Base-by-base conservation (phyloP, 129 eudicot genomes). In the Gnaphalium uliginosum region DNA sequence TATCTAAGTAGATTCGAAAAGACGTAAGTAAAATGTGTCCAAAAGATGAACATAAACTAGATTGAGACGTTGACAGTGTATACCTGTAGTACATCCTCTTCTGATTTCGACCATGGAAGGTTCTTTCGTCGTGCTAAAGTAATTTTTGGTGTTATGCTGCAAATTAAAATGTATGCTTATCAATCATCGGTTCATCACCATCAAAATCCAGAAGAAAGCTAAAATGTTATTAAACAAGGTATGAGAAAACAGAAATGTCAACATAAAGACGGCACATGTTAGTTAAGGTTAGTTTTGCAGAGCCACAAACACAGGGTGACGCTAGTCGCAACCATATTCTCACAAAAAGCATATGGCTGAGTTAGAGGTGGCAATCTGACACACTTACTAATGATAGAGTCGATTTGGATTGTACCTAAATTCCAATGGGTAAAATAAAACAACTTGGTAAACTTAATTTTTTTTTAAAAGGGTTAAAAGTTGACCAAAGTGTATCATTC, bases 41-140 rank as follows among this genome's bases (percentile, higher is more conserved):
- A 17, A 75, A 51, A 66, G 17, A 24, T 19, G 32, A 37, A 17
- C 25, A 33, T 50, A 41, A 32, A 48, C 11, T 41, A 59, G 58
- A 60, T 61, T 11, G 13, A 48, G 39, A 22, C 69, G 19, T 9
- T 30, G 14, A 14, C 4, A 22, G 68, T 46, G 76, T 21, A 64
- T 81, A 89, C 94, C 93, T 87, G 87, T 56, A 92, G 78, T 65
- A 60, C 80, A 39, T 89, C 86, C 78, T 85, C 96, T 83, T 92
- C 96, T 51, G 33, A 78, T 75, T 66, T 79, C 15, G 91, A 79
- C 98, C 98, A 92, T 4, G 69, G 82, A 68, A 86, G 71, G 50
- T 23, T 80, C 75, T 59, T 84, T 76, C 97, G 79, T 74, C 91
- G 81, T 76, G 61, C 41, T 53, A 67, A 85, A 26, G 83, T 85